phyloP scores from a whole-genome alignment of 2,329 filamentous ascomycete genomes.

The Dactylellina haptotyla region DNA sequence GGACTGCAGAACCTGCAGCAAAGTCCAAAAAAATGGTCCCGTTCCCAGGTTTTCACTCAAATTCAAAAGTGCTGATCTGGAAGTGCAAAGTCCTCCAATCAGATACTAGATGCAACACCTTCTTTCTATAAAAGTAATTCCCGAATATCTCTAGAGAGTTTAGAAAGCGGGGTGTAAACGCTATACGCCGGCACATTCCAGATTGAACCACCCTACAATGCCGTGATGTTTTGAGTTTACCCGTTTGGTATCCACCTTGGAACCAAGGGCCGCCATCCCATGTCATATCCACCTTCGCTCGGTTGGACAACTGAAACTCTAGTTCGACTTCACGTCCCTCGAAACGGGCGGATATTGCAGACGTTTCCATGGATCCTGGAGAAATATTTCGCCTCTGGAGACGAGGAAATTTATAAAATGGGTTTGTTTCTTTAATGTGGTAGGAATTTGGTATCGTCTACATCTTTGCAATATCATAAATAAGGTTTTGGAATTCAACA shows the following conservation, averaged over 20 bases:
- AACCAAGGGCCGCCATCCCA: constrained; percentile 23
- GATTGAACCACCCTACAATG: neutral
- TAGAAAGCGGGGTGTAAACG: too few species aligned
- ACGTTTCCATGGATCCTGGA: constrained; percentile 17
- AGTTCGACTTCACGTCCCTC: neutral
- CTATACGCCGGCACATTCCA: too few species aligned
- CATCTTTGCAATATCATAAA: too few species aligned
- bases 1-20: too few species aligned
- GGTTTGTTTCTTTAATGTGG: neutral
- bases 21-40: too few species aligned
- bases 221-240: neutral
- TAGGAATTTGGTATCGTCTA: too few species aligned
- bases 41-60: neutral
- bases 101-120: neutral
- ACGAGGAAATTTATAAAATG: constrained; percentile 4
- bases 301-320: constrained; percentile 16
- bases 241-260: constrained; percentile 25
- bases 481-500: too few species aligned
- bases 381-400: constrained; percentile 38
- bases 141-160: neutral
- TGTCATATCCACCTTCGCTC: neutral
- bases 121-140: neutral
- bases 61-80: constrained; percentile 10
- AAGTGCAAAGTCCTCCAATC: constrained; percentile 13
- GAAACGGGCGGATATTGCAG: constrained; percentile 32